Evolutionary conservation across 805 yeast genomes (phyloP), one percentile per base, ranked within the genome.

Genomic region (Cyberlindnera xishuangbannaensis): DNA sequence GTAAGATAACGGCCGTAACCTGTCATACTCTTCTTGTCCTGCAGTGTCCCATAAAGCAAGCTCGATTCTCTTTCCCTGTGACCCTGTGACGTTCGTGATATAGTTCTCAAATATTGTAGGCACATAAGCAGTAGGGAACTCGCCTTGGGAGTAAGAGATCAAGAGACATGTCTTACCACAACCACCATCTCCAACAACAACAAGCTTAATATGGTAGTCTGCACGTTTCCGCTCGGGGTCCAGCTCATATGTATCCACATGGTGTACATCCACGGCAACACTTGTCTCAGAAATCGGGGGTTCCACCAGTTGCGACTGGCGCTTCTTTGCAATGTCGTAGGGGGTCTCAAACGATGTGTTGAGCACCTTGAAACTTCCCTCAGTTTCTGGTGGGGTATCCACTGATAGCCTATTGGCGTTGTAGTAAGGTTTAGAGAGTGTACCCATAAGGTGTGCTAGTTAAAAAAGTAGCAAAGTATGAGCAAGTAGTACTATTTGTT

Each of bases 21-120:
- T 63, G 53, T 80, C 88, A 51, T 82, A 83, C 55, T 83, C 92
- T 57, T 84, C 94, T 58, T 83, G 92, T 4, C 95, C 92, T 0
- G 95, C 95, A 1, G 95, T 83, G 53, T 85, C 95, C 94, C 94
- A 84, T 19, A 84, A 57, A 1, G 85, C 83, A 44, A 85, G 58
- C 50, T 80, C 87, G 15, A 81, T 66, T n/a, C 57, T 44, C 47
- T 74, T 71, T 18, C 64, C 61, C 6, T 71, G 70, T 0, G 71
- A 62, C 2, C 69, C 63, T 23, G 51, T 56, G 3, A 80, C 73
- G 25, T 67, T 68, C 7, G 82, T 72, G 10, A 76, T 75, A 53
- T 82, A 82, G 56, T 82, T 83, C 44, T 83, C 94, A 59, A 85
- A 83, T 18, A 85, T 78, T 0, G 92, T 83, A 1, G 95, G 95